Evolutionary conservation across 2,329 filamentous ascomycete species (phyloP).

Genomic region (Aspergillus fischeri): DNA sequence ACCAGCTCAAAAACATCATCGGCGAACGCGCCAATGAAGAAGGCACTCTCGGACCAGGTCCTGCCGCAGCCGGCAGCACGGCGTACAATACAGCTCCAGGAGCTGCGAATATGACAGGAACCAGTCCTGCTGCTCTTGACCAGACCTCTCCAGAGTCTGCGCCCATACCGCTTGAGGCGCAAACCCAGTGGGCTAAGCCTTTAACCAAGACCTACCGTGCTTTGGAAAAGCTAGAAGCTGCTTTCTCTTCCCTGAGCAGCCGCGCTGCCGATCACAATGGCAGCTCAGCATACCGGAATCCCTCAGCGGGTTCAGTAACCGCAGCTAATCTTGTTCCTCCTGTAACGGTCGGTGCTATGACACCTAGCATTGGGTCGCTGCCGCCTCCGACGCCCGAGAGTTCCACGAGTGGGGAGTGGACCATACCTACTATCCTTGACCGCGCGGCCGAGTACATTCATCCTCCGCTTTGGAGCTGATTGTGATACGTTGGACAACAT

Average conservation of each 20-base stretch:
- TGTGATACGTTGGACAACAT: too few species aligned
- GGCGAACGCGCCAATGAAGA: slow-evolving; percentile 39
- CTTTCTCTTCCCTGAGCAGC: slow-evolving; percentile 28
- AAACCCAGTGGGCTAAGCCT: slow-evolving; percentile 45
- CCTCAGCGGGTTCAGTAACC: slow-evolving; percentile 9
- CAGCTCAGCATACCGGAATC: slow-evolving; percentile 18
- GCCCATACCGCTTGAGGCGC: slow-evolving; percentile 28
- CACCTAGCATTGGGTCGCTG: slow-evolving; percentile 33
- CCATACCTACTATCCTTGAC: slow-evolving; percentile 43
- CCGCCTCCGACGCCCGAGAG: slow-evolving; percentile 46
- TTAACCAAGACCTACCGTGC: slow-evolving; percentile 44
- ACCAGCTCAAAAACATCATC: slow-evolving; percentile 42
- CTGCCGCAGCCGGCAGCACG: slow-evolving; percentile 3
- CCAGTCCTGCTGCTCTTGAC: slow-evolving; percentile 23
- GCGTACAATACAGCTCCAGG: slow-evolving; percentile 27
- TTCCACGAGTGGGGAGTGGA: slow-evolving; percentile 45
- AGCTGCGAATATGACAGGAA: slow-evolving; percentile 12
- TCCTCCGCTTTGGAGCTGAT: slow-evolving; percentile 42
- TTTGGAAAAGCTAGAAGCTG: slow-evolving; percentile 42
- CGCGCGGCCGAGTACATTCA: slow-evolving; percentile 47
- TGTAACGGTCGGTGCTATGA: slow-evolving; percentile 22
- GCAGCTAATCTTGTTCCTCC: slow-evolving; percentile 13
- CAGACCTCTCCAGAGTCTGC: slow-evolving; percentile 26
- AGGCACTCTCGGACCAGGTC: slow-evolving; percentile 22
- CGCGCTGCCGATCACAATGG: slow-evolving; percentile 13